Evolutionary conservation across 495 filamentous ascomycete genomes (phyloP).

Genomic region (Tuber aestivum): DNA sequence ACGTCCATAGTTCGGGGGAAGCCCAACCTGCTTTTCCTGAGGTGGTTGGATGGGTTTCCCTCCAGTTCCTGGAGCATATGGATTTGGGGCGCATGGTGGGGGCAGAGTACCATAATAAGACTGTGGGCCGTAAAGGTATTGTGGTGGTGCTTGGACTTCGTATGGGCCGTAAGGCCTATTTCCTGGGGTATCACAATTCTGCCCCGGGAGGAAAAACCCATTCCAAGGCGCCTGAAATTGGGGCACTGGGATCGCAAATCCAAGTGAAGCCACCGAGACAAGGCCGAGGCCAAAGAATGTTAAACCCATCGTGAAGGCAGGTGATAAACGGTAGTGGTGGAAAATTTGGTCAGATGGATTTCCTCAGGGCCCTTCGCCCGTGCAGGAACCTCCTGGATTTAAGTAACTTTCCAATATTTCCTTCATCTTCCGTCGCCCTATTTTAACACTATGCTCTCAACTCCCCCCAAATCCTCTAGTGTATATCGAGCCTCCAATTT

Average conservation of each 20-base stretch:
- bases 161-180: constrained; percentile 5
- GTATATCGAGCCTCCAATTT: background rate
- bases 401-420: background rate
- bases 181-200: constrained; percentile 2
- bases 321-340: background rate
- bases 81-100: background rate
- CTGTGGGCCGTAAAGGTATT: constrained; percentile 3
- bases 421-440: background rate
- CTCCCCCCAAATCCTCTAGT: background rate
- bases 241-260: constrained; percentile 15
- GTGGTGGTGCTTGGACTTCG: background rate
- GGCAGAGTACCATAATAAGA: constrained; percentile 14
- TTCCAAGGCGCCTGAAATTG: constrained; percentile 24
- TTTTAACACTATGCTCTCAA: background rate
- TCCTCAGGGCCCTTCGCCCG: background rate
- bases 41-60: background rate
- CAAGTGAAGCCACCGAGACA: constrained; percentile 11
- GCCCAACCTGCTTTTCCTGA: background rate
- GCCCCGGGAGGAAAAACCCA: constrained; percentile 30
- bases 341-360: background rate
- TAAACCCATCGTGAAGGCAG: background rate
- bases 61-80: background rate
- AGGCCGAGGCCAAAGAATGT: constrained; percentile 9
- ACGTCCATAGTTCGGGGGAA: background rate
- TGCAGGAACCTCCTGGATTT: background rate